Base-by-base conservation (phyloP, 768 basidiomycete genomes). In the Boletus pseudopeckii region DNA sequence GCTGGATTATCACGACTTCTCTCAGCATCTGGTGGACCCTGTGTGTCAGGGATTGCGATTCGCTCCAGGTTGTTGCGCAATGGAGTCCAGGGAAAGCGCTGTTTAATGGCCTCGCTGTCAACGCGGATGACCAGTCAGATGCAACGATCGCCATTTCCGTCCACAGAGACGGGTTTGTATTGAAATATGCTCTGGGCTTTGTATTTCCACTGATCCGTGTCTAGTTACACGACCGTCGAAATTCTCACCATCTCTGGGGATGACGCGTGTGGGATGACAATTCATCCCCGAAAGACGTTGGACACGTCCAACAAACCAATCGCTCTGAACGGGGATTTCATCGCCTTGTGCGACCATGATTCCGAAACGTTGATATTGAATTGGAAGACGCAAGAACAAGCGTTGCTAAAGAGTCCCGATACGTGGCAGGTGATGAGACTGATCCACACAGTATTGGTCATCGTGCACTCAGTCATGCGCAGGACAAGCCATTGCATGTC, bases 21-120 rank as follows among this genome's bases (percentile, higher is more conserved):
- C 80, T 79, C 54, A 74, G 76, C 7, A 78, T 88, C 46, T 88
- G 86, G 86, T 81, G 81, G 38, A 71, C 74, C 17, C 59, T 87
- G 44, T 72, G 75, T 1, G 60, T 84, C 18, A 85, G 86, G 82
- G 75, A 81, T 50, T 62, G 50, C 26, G 49, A 59, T 39, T 52
- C 61, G 14, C 59, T 81, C 22, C 55, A 50, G 28, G 56, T 61
- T 9, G 64, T 68, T 14, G 76, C 74, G 14, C 73, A 79, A 46
- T 86, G 86, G 85, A 77, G 75, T 26, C 78, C 75, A 0, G 74
- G 77, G 48, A 79, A 79, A 15, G 79, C 75, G 1, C 62, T 85
- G 8, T 80, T 86, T 53, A 76, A 73, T 37, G 79, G 77, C 2
- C 70, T 85, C 48, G 71, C 72, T 3, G 62, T 86, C 37, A 86